Evolutionary conservation across 2,329 filamentous ascomycete species (phyloP).

Genomic region (Colletotrichum siamense): DNA sequence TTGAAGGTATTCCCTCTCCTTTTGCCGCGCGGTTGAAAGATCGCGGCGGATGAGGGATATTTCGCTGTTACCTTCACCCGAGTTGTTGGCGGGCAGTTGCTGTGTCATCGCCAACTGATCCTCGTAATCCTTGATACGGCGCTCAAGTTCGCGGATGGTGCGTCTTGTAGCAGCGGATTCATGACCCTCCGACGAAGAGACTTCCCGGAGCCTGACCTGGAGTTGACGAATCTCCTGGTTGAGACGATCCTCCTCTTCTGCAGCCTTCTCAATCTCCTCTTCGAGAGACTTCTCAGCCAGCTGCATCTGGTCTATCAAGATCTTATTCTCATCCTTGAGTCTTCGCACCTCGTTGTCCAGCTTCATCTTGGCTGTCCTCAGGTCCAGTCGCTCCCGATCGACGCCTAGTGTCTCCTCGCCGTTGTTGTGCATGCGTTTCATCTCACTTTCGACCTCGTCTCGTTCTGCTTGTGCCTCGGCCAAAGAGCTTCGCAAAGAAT

Average conservation of each 20-base stretch:
- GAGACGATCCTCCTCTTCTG: conserved; percentile 69
- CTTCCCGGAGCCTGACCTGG: conserved; percentile 50
- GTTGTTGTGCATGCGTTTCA: conserved; percentile 59
- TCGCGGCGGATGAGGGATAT: conserved; percentile 67
- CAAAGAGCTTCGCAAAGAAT: conserved; percentile 60
- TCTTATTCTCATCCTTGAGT: conserved; percentile 67
- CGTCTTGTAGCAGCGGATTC: conserved; percentile 65
- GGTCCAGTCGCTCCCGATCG: conserved; percentile 72
- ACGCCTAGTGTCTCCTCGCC: conserved; percentile 65
- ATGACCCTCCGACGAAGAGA: conserved; percentile 52
- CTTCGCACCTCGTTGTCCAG: conserved; percentile 71
- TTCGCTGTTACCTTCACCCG: conserved; percentile 53
- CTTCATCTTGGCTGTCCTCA: conserved; percentile 71
- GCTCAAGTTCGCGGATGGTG: conserved; percentile 70
- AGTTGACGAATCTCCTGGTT: conserved; percentile 59
- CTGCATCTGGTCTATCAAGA: conserved; percentile 60
- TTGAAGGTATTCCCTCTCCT: conserved; percentile 68
- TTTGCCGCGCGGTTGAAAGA: conserved; percentile 67
- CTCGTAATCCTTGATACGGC: conserved; percentile 61
- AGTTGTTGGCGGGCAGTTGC: conserved; percentile 35
- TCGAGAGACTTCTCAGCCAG: conserved; percentile 69
- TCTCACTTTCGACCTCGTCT: conserved; percentile 68
- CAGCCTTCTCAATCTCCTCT: conserved; percentile 69
- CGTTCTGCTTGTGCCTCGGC: conserved; percentile 68
- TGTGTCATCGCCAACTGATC: conserved; percentile 41